Evolutionary conservation across 2,329 filamentous ascomycete genomes (phyloP).

Genomic region (Cladobotryum protrusum): DNA sequence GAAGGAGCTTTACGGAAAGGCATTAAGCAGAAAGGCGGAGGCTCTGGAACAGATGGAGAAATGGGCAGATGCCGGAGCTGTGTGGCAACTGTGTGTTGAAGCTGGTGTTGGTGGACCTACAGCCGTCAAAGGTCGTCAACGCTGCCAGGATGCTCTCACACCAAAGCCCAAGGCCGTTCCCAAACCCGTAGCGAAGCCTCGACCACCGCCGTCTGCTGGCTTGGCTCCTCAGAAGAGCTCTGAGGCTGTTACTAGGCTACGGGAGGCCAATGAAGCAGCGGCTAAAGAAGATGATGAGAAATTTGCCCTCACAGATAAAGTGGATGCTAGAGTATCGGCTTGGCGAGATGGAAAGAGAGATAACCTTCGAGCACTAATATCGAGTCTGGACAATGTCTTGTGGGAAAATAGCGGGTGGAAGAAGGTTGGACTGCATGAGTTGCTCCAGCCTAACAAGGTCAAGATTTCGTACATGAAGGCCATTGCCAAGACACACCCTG

Average conservation of each 20-base stretch:
- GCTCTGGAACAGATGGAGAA: slow-evolving; percentile 92
- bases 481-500: slow-evolving; percentile 95
- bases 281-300: slow-evolving; percentile 88
- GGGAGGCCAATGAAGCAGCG: slow-evolving; percentile 77
- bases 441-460: slow-evolving; percentile 89
- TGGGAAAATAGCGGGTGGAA: slow-evolving; percentile 96
- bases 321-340: slow-evolving; percentile 68
- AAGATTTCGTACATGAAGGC: slow-evolving; percentile 99
- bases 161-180: slow-evolving; percentile 53
- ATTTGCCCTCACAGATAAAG: slow-evolving; percentile 77
- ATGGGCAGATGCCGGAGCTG: slow-evolving; percentile 74
- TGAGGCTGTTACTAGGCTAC: slow-evolving; percentile 75
- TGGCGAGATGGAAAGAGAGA: slow-evolving; percentile 93
- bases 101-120: slow-evolving; percentile 78
- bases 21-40: slow-evolving; percentile 89
- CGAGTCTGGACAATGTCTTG: slow-evolving; percentile 79
- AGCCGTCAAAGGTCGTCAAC: slow-evolving; percentile 76
- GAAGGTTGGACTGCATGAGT: slow-evolving; percentile 87
- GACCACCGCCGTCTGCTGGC: slow-evolving; percentile 38
- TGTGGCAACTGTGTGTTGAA: slow-evolving; percentile 81
- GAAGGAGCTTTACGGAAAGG: slow-evolving; percentile 90
- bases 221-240: slow-evolving; percentile 47
- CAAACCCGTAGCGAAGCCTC: slow-evolving; percentile 40
- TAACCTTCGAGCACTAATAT: slow-evolving; percentile 81
- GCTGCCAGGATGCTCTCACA: slow-evolving; percentile 81